Percentiles rank a stretch among this genome's conserved stretches.
These are phyloP conservation scores for Torrubiellomyces zombiae DNA, from an alignment of 2,329 filamentous ascomycete genomes.

Conservation along the genomic window DNA sequence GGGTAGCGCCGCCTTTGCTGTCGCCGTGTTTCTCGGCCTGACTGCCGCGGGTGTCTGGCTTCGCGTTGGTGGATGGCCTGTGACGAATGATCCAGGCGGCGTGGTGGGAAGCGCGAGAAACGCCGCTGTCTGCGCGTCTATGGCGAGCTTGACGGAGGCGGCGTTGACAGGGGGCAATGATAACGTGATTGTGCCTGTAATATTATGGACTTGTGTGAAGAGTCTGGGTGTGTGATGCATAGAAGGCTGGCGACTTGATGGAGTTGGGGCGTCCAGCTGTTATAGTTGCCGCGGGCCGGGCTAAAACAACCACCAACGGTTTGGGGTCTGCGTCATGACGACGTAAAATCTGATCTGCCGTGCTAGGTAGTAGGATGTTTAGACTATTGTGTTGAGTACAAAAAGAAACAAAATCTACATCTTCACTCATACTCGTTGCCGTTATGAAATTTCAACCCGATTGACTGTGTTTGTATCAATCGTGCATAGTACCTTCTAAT, in stretches of 20 bases:
- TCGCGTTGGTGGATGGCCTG: constrained; percentile 56
- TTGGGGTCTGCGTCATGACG: no score
- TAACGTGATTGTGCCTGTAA: constrained; percentile 90
- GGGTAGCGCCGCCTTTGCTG: constrained; percentile 66
- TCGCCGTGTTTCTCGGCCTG: constrained; percentile 63
- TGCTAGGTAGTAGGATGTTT: no score
- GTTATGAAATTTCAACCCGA: no score
- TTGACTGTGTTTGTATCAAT: no score
- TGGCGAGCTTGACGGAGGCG: constrained; percentile 84
- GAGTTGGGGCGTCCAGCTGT: no score
- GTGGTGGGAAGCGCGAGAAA: constrained; percentile 36
- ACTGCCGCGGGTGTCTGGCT: constrained; percentile 58
- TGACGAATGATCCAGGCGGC: constrained; percentile 24
- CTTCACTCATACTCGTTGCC: no score
- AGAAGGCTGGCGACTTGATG: neutral
- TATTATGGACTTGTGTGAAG: constrained; percentile 83
- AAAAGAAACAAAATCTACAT: no score
- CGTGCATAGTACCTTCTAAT: no score
- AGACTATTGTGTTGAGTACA: no score
- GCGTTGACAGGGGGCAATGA: constrained; percentile 94
- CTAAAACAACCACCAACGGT: no score
- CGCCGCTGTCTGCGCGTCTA: constrained; percentile 52
- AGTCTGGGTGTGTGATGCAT: constrained; percentile 36
- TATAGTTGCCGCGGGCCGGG: no score
- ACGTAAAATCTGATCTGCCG: no score